These are phyloP conservation scores for Helicocarpus griseus DNA, from an alignment of 2,329 filamentous ascomycete species.

Conservation along the genomic window DNA sequence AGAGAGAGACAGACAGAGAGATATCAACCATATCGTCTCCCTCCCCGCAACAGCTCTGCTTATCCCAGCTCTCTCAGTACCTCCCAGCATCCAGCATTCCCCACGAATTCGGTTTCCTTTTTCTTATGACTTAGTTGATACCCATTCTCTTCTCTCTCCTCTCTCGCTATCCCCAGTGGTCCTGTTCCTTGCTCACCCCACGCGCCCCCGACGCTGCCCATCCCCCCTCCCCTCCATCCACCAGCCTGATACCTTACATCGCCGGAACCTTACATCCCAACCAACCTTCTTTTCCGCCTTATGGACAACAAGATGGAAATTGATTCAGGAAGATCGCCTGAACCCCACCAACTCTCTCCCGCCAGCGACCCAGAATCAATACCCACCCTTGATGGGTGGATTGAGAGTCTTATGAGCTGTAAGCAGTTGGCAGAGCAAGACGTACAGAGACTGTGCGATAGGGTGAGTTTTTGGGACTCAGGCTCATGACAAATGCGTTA, in stretches of 20 bases:
- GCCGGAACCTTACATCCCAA: slow-evolving; percentile 11
- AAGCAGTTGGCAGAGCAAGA: slow-evolving; percentile 94
- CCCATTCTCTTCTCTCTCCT: slow-evolving; percentile 2
- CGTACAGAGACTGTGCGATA: slow-evolving; percentile 94
- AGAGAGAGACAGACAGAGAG: not conserved
- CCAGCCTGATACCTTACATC: not conserved
- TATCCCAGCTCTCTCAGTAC: too few species aligned
- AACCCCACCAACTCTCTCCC: slow-evolving; percentile 65
- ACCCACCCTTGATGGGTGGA: slow-evolving; percentile 93
- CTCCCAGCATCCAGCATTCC: not conserved
- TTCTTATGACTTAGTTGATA: slow-evolving; percentile 11
- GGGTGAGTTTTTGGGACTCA: slow-evolving; percentile 51
- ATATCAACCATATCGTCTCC: too few species aligned
- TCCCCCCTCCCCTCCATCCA: slow-evolving; percentile 11
- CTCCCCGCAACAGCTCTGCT: not conserved
- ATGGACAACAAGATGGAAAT: slow-evolving; percentile 98
- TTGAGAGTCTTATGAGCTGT: slow-evolving; percentile 95
- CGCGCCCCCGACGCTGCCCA: not conserved
- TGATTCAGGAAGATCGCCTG: slow-evolving; percentile 80
- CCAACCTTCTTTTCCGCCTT: slow-evolving; percentile 4
- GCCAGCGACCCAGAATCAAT: slow-evolving; percentile 79
- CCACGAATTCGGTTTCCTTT: not conserved
- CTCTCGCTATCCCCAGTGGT: not conserved
- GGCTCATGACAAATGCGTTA: not conserved
- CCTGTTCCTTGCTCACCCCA: not conserved